Evolutionary conservation across 305 asterid species (phyloP).

Genomic region (Fraxinus albicans): DNA sequence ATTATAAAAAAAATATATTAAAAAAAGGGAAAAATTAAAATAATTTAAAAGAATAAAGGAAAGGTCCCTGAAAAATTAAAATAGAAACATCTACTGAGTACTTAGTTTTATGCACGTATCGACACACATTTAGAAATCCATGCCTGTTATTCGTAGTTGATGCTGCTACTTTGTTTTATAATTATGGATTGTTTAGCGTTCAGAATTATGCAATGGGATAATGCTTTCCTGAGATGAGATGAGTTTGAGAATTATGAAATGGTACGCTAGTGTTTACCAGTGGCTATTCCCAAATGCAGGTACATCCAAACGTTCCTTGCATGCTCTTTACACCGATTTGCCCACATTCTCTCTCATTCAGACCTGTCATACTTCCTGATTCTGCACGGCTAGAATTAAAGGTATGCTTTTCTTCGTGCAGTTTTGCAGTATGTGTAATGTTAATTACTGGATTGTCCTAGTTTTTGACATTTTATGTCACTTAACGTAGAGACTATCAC

Average conservation of each 20-base stretch:
- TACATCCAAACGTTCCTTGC: slow-evolving; percentile 98
- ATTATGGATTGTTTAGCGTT: not conserved
- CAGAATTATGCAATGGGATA: not conserved
- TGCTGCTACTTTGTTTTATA: not conserved
- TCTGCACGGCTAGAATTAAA: slow-evolving; percentile 90
- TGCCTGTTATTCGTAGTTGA: not conserved
- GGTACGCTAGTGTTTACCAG: not conserved
- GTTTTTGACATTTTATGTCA: not conserved
- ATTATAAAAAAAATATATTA: too few relatives aligned
- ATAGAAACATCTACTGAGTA: not conserved
- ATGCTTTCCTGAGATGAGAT: not conserved
- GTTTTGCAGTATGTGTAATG: not conserved
- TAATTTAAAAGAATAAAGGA: too few relatives aligned
- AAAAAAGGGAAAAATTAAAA: not conserved
- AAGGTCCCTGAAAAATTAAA: not conserved
- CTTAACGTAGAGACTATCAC: not conserved
- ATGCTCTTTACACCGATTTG: slow-evolving; percentile 97
- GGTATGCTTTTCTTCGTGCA: slow-evolving; percentile 44
- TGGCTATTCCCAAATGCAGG: slow-evolving; percentile 45
- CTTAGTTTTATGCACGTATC: not conserved
- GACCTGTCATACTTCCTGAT: slow-evolving; percentile 98
- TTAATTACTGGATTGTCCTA: not conserved
- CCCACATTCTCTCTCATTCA: slow-evolving; percentile 96
- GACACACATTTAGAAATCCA: not conserved
- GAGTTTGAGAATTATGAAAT: not conserved